Evolutionary conservation across 2,329 filamentous ascomycete species (phyloP).

Genomic region (Akanthomyces lecanii): DNA sequence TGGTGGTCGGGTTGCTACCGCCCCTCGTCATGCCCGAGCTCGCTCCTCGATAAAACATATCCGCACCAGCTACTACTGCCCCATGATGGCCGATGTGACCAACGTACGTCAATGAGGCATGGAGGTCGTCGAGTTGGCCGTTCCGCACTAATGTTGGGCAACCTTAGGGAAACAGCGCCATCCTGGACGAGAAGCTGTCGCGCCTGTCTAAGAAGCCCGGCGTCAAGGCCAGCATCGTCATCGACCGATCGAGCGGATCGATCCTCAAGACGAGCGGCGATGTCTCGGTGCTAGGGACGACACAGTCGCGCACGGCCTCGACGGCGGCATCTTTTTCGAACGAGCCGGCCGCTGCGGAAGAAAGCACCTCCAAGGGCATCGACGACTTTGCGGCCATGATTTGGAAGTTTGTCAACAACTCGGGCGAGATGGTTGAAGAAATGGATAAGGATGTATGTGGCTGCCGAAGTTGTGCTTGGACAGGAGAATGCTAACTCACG

Average conservation of each 20-base stretch:
- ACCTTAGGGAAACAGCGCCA: conserved; percentile 50
- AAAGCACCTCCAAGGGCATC: conserved; percentile 53
- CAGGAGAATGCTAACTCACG: conserved; percentile 21
- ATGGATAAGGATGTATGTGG: conserved; percentile 62
- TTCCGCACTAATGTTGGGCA: conserved; percentile 16
- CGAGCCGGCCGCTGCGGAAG: conserved; percentile 39
- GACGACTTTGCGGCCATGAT: conserved; percentile 73
- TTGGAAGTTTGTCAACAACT: conserved; percentile 68
- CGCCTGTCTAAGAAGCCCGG: conserved; percentile 73
- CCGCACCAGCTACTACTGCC: not conserved
- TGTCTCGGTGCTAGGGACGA: conserved; percentile 50
- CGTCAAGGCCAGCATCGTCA: conserved; percentile 71
- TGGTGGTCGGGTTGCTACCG: not conserved
- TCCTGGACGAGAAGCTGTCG: conserved; percentile 60
- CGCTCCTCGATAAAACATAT: not conserved
- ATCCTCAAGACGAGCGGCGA: conserved; percentile 73
- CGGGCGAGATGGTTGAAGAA: conserved; percentile 65
- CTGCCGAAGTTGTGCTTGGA: not conserved
- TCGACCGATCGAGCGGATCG: conserved; percentile 67
- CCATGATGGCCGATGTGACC: conserved; percentile 25
- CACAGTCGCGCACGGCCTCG: conserved; percentile 33
- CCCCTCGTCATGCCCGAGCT: not conserved
- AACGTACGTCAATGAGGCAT: conserved; percentile 19
- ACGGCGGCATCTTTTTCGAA: conserved; percentile 42
- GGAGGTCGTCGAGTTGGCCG: not conserved